These are phyloP conservation scores for Ulmus americana DNA, from an alignment of 331 rosid genomes.

Conservation along the genomic window DNA sequence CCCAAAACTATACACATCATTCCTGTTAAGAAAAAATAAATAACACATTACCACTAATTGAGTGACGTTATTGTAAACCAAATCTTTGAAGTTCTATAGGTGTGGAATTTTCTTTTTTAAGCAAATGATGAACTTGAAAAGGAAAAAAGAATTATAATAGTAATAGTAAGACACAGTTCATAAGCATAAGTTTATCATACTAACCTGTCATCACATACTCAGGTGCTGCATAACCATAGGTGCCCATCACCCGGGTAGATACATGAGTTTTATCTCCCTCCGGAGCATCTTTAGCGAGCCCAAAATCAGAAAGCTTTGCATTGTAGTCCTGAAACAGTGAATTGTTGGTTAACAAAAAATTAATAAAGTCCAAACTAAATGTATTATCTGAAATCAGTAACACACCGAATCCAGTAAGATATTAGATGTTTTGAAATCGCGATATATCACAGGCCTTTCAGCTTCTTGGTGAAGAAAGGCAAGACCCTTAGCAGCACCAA, in stretches of 20 bases:
- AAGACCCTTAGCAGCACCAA: conserved; percentile 68
- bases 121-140: background rate
- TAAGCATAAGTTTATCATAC: conserved; percentile 12
- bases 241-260: conserved; percentile 52
- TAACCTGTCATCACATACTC: conserved; percentile 61
- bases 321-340: conserved; percentile 45
- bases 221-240: conserved; percentile 63
- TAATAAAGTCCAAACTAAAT: conserved; percentile 1
- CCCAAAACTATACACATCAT: conserved; percentile 64
- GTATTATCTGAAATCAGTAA: background rate
- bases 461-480: conserved; percentile 62
- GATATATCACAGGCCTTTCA: conserved; percentile 41
- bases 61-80: background rate
- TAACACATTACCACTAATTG: background rate
- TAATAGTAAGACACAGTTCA: background rate
- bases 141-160: background rate
- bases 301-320: conserved; percentile 68
- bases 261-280: conserved; percentile 27
- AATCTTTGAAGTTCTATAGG: background rate
- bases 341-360: conserved; percentile 1
- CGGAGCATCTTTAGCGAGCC: conserved; percentile 67
- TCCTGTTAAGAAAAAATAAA: conserved; percentile 30
- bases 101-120: too few species aligned
- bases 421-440: conserved; percentile 65
- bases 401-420: conserved; percentile 49